Base-by-base conservation (phyloP, 1,284 basidiomycete genomes). In the Irpex rosettiformis region DNA sequence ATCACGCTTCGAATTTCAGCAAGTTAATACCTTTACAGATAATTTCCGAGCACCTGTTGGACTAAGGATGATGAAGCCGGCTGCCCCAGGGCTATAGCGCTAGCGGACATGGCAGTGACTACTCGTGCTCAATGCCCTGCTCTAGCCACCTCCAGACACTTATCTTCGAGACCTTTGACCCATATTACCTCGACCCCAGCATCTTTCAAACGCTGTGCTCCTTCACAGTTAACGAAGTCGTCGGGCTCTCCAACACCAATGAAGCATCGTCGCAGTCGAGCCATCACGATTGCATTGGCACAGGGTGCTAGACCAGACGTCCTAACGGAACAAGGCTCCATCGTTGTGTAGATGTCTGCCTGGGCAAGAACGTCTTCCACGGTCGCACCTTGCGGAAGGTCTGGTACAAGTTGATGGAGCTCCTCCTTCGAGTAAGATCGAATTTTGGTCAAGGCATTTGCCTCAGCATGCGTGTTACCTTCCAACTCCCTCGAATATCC, bases 401-500 rank as follows among this genome's bases (percentile, higher is more conserved):
- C 63, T 7, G 81, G 75, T 58, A 84, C 77, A 28, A 86, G 68
- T 6, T 70, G 61, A 1, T 69, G 66, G 29, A 88, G 67, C 43
- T 83, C 72, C 3, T 73, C 66, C 8, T 66, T 55, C 3, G 82
- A 77, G 47, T 86, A 71, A 18, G 65, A 56, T 33, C 74, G 72
- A 11, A 89, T 84, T 70, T 98, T 98, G 43, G 82, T 73, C 51
- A 99, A 77, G 0, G 96, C 96, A 70, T 96, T 97, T 22, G 96
- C 94, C 75, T 99, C 96, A 11, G 96, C 96, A 72, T 99, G 97
- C 1, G 96, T 98, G 72, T 98, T 99, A 54, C 96, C 96, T 1
- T 87, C 82, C 0, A 98, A 81, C 72, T 99, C 96, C 68, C 97
- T 83, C 33, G 95, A 98, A 75, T 89, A 96, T 25, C 96, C 96